Base-by-base conservation (phyloP, 371 early-diverging fungal species). In the Conidiobolus coronatus region DNA sequence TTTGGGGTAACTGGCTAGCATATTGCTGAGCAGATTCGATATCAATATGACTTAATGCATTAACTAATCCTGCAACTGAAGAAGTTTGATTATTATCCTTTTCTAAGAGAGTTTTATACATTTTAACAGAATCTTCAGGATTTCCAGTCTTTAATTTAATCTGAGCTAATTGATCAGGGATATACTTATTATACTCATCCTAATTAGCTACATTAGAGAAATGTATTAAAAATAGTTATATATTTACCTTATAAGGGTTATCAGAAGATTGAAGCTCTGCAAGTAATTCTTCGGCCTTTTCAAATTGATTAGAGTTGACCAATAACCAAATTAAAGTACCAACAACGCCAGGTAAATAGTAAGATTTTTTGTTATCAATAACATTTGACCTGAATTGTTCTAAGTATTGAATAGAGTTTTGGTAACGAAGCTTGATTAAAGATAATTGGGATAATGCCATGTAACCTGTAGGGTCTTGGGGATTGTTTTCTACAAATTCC, bases 251-350 rank as follows among this genome's bases (percentile, higher is more conserved):
- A 29, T 29, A 29, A 29, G 29, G 29, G 9, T 29, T 29, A 5
- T 29, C 29, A 5, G 29, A 29, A 29, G 29, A 29, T 29, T 29
- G 29, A 29, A 3, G 9, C 9, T 34, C 14, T 23, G n/a, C 8
- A 11, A 47, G 22, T 14, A 47, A 19, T 3, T n/a, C 11, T 22
- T 36, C 48, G 5, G 48, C 38, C 17, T 47, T 47, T 15, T 18
- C 24, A 39, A 17, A 17, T 8, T 47, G 15, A 12, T 37, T 11
- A 8, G 48, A 37, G 1, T 11, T 15, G 14, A 37, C 40, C 17
- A 39, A 47, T 29, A 47, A 40, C 48, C 48, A 47, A 15, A 24
- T 21, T 18, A 47, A 24, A 36, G 48, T 40, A 12, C 48, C 48
- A 47, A 47, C 20, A 17, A 47, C n/a, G 7, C 48, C 48, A 36